A percentile compares a stretch with the other conserved stretches of the same genome.
Evolutionary conservation across 768 basidiomycete genomes (phyloP).

Genomic region (Rubroboletus pulcherrimus): DNA sequence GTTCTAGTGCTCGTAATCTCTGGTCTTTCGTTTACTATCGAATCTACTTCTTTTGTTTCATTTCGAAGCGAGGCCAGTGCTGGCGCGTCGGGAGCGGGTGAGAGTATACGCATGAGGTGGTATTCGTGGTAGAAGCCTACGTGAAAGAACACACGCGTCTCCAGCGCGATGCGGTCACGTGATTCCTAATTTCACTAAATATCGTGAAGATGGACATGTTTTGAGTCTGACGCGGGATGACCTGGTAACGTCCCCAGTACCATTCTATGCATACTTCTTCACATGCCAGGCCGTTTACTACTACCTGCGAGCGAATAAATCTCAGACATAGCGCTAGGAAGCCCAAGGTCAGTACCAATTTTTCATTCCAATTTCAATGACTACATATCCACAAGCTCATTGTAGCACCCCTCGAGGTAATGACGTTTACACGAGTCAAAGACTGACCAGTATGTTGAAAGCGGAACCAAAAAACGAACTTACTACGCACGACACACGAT

Average conservation of each 20-base stretch:
- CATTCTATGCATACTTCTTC: too few species aligned
- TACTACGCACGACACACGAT: conserved; percentile 28
- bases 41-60: background rate
- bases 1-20: background rate
- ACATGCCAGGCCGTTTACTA: too few species aligned
- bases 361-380: too few species aligned
- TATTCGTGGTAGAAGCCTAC: background rate
- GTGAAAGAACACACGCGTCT: background rate
- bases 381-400: background rate
- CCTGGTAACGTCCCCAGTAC: too few species aligned
- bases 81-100: background rate
- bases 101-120: conserved; percentile 14
- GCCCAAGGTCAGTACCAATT: background rate
- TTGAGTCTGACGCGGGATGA: too few species aligned
- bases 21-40: background rate
- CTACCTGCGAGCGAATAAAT: background rate
- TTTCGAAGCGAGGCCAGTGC: background rate
- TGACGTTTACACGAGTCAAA: background rate
- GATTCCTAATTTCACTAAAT: background rate
- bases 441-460: too few species aligned
- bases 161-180: background rate
- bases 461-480: conserved; percentile 6
- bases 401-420: background rate
- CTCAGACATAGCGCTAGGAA: background rate
- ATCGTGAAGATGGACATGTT: too few species aligned